Conservation (phyloP, 2,329 filamentous ascomycete species). For the Boeremia exigua region DNA sequence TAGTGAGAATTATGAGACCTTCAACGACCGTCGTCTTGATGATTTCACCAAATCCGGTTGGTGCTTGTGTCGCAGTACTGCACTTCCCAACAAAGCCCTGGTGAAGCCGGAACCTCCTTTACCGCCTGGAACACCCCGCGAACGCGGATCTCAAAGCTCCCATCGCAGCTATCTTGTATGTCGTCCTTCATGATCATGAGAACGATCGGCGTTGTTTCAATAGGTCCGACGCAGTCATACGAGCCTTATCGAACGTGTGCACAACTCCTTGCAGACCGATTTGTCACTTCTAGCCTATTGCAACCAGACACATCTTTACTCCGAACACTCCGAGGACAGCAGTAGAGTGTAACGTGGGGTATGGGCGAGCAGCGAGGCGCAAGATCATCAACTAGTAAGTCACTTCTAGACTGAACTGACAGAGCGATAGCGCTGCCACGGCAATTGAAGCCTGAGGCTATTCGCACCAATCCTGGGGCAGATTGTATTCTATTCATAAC, state of each 20-base stretch:
- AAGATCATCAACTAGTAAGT: not conserved
- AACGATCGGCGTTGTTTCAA: too few species aligned
- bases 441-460: not conserved
- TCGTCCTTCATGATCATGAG: not conserved
- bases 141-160: not conserved
- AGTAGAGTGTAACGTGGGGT: conserved; percentile 5
- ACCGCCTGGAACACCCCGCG: not conserved
- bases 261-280: not conserved
- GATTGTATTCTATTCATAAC: not conserved
- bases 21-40: not conserved
- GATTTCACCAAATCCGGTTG: not conserved
- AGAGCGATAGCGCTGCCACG: not conserved
- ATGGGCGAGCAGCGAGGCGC: conserved; percentile 5
- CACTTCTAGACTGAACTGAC: not conserved
- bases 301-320: conserved; percentile 1
- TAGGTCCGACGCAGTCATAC: not conserved
- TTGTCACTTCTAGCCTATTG: not conserved
- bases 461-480: conserved; percentile 4
- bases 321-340: not conserved
- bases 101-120: not conserved
- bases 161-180: not conserved
- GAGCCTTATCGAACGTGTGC: not conserved
- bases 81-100: not conserved
- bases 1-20: not conserved
- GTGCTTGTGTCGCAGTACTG: not conserved